Conservation (phyloP, 106 monocot genomes). For the Dendrobium catenatum region DNA sequence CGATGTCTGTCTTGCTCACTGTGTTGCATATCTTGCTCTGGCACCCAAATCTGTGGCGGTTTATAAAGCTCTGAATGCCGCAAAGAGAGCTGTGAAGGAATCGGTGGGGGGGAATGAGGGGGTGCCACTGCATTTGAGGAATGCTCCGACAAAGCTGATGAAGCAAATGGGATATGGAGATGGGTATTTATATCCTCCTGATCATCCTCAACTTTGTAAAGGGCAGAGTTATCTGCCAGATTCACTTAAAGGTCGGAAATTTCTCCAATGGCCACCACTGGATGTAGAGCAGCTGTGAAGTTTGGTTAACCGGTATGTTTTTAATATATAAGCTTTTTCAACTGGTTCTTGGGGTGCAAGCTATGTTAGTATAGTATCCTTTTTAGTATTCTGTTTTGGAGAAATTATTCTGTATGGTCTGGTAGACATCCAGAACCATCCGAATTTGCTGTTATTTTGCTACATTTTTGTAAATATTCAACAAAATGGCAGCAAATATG, state of each 20-base stretch:
- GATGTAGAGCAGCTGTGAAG: constrained; percentile 15
- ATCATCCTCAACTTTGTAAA: constrained; percentile 37
- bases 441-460: too few relatives aligned
- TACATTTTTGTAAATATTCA: too few relatives aligned
- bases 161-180: constrained; percentile 71
- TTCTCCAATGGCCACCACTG: constrained; percentile 63
- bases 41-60: constrained; percentile 83
- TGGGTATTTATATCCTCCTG: constrained; percentile 72
- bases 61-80: constrained; percentile 49
- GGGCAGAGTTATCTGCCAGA: constrained; percentile 56
- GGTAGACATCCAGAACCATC: too few relatives aligned
- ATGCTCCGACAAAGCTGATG: constrained; percentile 87
- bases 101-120: constrained; percentile 69
- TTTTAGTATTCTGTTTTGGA: neutral
- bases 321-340: neutral
- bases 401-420: too few relatives aligned
- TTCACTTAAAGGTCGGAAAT: constrained; percentile 45
- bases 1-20: constrained; percentile 61
- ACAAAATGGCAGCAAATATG: too few relatives aligned
- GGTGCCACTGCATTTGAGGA: constrained; percentile 81
- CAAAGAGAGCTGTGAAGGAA: constrained; percentile 47
- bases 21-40: constrained; percentile 59
- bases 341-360: neutral
- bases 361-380: neutral
- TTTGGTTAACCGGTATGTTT: neutral